These are phyloP conservation scores for Adenanthera pavonina DNA, from an alignment of 306 rosid genomes.

Conservation along the genomic window DNA sequence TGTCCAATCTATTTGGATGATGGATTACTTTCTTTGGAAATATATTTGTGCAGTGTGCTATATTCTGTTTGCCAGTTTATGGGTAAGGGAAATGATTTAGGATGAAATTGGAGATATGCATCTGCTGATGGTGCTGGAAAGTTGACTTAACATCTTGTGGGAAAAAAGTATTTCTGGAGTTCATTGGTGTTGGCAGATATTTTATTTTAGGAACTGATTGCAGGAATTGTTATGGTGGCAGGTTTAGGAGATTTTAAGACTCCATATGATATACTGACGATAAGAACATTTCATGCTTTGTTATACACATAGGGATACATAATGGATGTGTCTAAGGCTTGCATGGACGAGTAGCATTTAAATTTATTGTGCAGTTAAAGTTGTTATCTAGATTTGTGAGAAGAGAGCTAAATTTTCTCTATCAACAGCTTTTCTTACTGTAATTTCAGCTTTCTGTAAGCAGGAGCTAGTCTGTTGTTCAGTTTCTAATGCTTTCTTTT, in stretches of 20 bases:
- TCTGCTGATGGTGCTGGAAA: no score
- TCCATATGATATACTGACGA: neutral
- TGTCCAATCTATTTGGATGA: no score
- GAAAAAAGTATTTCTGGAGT: neutral
- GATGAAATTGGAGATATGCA: no score
- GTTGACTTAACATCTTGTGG: neutral
- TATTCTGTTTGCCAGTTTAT: no score
- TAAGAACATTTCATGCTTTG: conserved; percentile 1
- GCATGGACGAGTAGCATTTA: neutral
- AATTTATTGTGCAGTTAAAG: neutral
- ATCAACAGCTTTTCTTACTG: neutral
- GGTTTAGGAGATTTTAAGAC: neutral
- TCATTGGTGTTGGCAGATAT: neutral
- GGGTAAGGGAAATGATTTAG: no score
- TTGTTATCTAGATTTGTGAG: neutral
- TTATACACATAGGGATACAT: neutral
- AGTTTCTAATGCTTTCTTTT: neutral
- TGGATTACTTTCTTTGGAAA: no score
- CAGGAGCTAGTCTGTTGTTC: neutral
- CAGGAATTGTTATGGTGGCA: neutral
- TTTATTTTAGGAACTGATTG: neutral
- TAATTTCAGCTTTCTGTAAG: neutral
- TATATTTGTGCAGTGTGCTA: no score
- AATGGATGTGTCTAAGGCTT: neutral
- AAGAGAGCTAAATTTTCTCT: neutral